phyloP scores from a whole-genome alignment of 2,329 filamentous ascomycete genomes.

The Periconia sp. region DNA sequence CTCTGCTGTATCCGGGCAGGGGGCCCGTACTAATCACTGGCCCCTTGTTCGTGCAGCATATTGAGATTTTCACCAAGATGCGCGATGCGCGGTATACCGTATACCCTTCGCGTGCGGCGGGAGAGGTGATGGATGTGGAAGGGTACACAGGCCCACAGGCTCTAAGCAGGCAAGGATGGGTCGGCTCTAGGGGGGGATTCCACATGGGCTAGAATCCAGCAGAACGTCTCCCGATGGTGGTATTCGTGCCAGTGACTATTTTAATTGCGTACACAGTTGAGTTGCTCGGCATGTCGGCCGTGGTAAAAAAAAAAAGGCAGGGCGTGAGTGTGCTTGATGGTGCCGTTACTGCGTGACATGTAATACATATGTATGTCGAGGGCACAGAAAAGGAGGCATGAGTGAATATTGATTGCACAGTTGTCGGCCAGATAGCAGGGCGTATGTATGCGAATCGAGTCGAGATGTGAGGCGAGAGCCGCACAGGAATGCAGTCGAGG shows the following conservation, averaged over 20 bases:
- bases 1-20: background rate
- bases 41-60: constrained; percentile 5
- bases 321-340: background rate
- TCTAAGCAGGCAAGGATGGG: background rate
- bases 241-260: background rate
- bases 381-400: background rate
- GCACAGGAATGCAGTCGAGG: constrained; percentile 25
- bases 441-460: constrained; percentile 16
- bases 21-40: background rate
- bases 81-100: constrained; percentile 14
- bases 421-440: constrained; percentile 23
- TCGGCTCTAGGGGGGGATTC: background rate
- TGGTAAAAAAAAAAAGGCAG: background rate
- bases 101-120: constrained; percentile 32
- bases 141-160: background rate
- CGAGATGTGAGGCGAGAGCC: constrained; percentile 34
- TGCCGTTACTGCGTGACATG: no score
- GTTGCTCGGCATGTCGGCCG: background rate
- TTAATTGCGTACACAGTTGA: no score
- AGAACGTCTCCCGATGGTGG: constrained; percentile 16
- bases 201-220: constrained; percentile 4
- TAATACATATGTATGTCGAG: no score
- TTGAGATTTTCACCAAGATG: background rate
- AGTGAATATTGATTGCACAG: no score
- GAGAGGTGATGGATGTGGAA: constrained; percentile 23